Percentiles rank a stretch among this genome's conserved stretches.
Evolutionary conservation across 1,139 yeast genomes (phyloP).

Genomic region (Candida mesenterica): DNA sequence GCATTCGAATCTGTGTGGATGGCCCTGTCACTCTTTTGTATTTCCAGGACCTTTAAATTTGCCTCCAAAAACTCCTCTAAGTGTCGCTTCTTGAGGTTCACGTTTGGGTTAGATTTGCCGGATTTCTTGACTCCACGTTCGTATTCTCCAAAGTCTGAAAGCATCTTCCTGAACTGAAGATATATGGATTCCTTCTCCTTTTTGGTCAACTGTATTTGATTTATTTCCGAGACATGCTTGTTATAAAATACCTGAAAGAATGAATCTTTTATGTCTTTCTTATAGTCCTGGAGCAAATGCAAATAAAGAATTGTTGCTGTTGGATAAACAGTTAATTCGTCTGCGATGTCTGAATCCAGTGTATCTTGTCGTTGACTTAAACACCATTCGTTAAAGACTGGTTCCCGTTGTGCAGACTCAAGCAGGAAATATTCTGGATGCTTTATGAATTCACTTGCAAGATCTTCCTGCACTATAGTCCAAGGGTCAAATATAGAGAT

Average conservation of each 20-base stretch:
- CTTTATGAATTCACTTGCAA: constrained; percentile 27
- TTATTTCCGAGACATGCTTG: constrained; percentile 17
- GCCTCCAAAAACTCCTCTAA: constrained; percentile 21
- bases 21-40: too few relatives aligned
- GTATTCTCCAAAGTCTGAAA: constrained; percentile 25
- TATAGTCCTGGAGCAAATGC: constrained; percentile 29
- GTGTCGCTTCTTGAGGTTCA: constrained; percentile 31
- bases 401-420: constrained; percentile 5
- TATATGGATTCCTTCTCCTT: constrained; percentile 23
- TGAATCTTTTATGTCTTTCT: constrained; percentile 27
- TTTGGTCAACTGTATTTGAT: constrained; percentile 14
- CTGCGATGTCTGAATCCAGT: neutral
- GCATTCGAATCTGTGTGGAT: neutral
- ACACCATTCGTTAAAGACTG: constrained; percentile 8
- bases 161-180: constrained; percentile 24
- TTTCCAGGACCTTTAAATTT: too few relatives aligned
- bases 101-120: constrained; percentile 12
- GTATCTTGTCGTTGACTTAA: neutral
- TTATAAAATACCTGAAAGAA: constrained; percentile 30
- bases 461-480: constrained; percentile 39
- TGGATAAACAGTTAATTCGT: constrained; percentile 16
- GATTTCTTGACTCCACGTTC: constrained; percentile 26
- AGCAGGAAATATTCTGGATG: constrained; percentile 27
- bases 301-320: constrained; percentile 26
- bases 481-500: constrained; percentile 40